A percentile compares a stretch with the other conserved stretches of the same genome.
phyloP scores from a whole-genome alignment of 495 filamentous ascomycete genomes.

The Aspergillus affinis region DNA sequence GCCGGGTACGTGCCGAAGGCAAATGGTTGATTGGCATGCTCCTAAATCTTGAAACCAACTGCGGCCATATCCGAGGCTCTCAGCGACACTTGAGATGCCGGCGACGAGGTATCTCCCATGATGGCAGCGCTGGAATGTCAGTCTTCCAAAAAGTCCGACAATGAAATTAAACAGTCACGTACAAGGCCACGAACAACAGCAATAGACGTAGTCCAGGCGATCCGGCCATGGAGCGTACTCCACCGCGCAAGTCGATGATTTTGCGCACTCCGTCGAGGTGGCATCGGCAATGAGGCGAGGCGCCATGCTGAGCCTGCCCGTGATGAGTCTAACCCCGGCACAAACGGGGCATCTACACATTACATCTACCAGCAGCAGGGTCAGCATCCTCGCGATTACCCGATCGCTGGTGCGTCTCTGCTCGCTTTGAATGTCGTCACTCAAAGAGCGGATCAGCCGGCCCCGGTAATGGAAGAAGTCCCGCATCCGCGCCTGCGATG shows the following conservation, averaged over 20 bases:
- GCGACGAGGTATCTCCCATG: constrained; percentile 7
- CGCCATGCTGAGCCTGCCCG: constrained; percentile 28
- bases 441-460: constrained; percentile 31
- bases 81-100: background rate
- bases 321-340: background rate
- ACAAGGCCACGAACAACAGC: constrained; percentile 28
- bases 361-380: constrained; percentile 13
- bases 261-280: constrained; percentile 30
- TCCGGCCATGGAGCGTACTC: constrained; percentile 13
- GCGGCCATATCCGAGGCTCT: background rate
- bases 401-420: constrained; percentile 21
- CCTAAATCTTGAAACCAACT: background rate
- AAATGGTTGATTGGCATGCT: background rate
- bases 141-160: background rate
- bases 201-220: constrained; percentile 18
- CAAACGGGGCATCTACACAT: background rate
- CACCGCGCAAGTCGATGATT: constrained; percentile 30
- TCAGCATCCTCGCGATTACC: constrained; percentile 21
- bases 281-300: constrained; percentile 29
- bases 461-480: constrained; percentile 34
- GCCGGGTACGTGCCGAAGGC: constrained; percentile 5
- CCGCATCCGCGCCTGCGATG: constrained; percentile 16
- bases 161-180: background rate
- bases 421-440: constrained; percentile 21
- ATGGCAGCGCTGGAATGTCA: background rate